Percentiles rank a stretch among this genome's conserved stretches.
Conservation (phyloP, 768 basidiomycete genomes). For the Leucocoprinus sp. region DNA sequence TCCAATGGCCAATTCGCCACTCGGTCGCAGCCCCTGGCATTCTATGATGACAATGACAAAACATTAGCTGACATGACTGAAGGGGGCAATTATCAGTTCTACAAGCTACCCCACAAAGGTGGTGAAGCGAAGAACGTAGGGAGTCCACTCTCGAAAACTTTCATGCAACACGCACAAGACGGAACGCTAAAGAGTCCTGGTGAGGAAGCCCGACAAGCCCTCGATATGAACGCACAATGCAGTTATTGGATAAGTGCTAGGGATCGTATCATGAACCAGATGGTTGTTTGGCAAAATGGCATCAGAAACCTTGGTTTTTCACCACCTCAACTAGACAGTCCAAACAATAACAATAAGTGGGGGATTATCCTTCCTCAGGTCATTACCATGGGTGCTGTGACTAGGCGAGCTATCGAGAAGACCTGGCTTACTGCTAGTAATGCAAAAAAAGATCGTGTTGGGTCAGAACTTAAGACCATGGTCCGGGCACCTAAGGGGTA, state of each 20-base stretch:
- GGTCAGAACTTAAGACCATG: constrained; percentile 97
- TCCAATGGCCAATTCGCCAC: constrained; percentile 35
- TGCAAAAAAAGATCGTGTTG: constrained; percentile 96
- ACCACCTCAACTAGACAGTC: constrained; percentile 12
- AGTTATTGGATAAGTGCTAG: constrained; percentile 96
- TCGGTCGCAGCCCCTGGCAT: constrained; percentile 39
- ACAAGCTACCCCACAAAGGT: constrained; percentile 94
- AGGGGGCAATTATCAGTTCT: constrained; percentile 55
- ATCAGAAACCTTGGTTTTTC: constrained; percentile 45
- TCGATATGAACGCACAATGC: constrained; percentile 90
- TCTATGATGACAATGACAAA: constrained; percentile 59
- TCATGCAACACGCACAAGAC: constrained; percentile 82
- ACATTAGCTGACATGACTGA: constrained; percentile 40
- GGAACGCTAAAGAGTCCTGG: constrained; percentile 80
- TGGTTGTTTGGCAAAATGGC: constrained; percentile 76
- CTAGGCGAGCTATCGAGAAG: constrained; percentile 93
- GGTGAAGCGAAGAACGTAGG: constrained; percentile 96
- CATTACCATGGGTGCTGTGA: constrained; percentile 98
- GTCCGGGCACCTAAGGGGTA: constrained; percentile 90
- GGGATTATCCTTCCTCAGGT: constrained; percentile 95
- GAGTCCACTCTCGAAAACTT: constrained; percentile 80
- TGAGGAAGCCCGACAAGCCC: constrained; percentile 71
- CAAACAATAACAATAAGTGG: constrained; percentile 42
- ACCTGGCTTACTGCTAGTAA: constrained; percentile 99
- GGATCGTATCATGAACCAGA: constrained; percentile 86